Conservation (phyloP, 2,329 filamentous ascomycete genomes). For the Chaetomiaceae sp. region DNA sequence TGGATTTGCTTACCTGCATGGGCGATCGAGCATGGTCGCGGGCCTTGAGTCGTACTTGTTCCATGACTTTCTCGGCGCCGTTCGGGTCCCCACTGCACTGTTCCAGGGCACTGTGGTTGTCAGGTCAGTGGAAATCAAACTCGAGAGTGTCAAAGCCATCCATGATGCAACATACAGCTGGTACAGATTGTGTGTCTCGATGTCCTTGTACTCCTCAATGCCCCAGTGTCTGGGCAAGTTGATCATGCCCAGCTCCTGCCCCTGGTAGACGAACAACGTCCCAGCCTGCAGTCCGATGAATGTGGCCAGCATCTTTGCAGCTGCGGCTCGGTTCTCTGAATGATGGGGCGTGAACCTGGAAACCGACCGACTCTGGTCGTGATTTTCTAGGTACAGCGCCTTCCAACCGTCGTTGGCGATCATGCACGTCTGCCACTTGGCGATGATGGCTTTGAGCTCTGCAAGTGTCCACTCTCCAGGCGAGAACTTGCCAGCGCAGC, state of each 20-base stretch:
- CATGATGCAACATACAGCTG: neutral
- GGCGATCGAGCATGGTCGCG: neutral
- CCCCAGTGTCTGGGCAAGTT: slow-evolving; percentile 45
- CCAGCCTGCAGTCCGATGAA: slow-evolving; percentile 42
- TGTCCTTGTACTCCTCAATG: slow-evolving; percentile 43
- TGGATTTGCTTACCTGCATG: neutral
- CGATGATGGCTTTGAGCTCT: slow-evolving; percentile 41
- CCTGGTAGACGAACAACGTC: slow-evolving; percentile 53
- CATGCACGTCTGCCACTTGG: slow-evolving; percentile 35
- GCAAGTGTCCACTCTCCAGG: slow-evolving; percentile 27
- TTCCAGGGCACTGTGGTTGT: neutral
- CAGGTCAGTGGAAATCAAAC: neutral
- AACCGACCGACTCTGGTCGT: slow-evolving; percentile 52
- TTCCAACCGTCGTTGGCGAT: slow-evolving; percentile 49
- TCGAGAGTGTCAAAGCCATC: neutral
- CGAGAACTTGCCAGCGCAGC: slow-evolving; percentile 22
- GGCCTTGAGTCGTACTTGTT: neutral
- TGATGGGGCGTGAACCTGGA: slow-evolving; percentile 42
- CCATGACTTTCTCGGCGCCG: neutral
- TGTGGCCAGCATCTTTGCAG: slow-evolving; percentile 49
- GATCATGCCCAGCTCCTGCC: slow-evolving; percentile 53
- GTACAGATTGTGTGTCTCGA: slow-evolving; percentile 44
- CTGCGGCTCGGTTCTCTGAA: slow-evolving; percentile 29
- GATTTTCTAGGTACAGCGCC: slow-evolving; percentile 56
- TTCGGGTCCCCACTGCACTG: neutral